Conservation (phyloP, 2,329 filamentous ascomycete genomes). For the Pseudocercospora fuligena region DNA sequence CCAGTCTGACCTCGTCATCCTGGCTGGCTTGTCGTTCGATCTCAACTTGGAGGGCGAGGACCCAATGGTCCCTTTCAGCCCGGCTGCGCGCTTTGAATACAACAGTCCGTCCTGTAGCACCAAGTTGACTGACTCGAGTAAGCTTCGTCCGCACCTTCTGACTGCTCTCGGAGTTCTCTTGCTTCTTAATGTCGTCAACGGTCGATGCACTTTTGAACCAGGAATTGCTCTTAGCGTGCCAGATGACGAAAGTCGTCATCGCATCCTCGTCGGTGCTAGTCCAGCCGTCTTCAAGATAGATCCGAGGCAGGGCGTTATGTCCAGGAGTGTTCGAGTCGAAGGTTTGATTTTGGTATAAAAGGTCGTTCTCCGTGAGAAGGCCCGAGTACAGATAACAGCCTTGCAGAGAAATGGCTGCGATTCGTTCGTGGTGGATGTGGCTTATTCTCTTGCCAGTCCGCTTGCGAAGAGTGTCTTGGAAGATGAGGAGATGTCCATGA, state of each 20-base stretch:
- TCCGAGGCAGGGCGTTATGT: conserved; percentile 61
- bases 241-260: conserved; percentile 71
- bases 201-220: conserved; percentile 54
- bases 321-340: conserved; percentile 67
- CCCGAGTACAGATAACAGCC: conserved; percentile 71
- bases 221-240: conserved; percentile 63
- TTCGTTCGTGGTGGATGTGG: conserved; percentile 66
- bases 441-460: conserved; percentile 60
- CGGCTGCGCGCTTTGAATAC: conserved; percentile 70
- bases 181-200: conserved; percentile 37
- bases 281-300: conserved; percentile 66
- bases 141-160: conserved; percentile 46
- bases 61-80: conserved; percentile 71
- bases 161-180: conserved; percentile 17
- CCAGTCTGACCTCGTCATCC: conserved; percentile 57
- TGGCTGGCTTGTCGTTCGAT: conserved; percentile 63
- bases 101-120: conserved; percentile 64
- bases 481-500: conserved; percentile 65
- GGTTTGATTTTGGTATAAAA: conserved; percentile 67
- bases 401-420: conserved; percentile 62
- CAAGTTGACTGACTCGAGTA: conserved; percentile 65
- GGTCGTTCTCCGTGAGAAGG: conserved; percentile 64
- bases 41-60: conserved; percentile 67
- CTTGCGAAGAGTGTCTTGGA: conserved; percentile 63
- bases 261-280: conserved; percentile 67